phyloP scores from a whole-genome alignment of 768 basidiomycete genomes.

The Leucocoprinus leucothites region DNA sequence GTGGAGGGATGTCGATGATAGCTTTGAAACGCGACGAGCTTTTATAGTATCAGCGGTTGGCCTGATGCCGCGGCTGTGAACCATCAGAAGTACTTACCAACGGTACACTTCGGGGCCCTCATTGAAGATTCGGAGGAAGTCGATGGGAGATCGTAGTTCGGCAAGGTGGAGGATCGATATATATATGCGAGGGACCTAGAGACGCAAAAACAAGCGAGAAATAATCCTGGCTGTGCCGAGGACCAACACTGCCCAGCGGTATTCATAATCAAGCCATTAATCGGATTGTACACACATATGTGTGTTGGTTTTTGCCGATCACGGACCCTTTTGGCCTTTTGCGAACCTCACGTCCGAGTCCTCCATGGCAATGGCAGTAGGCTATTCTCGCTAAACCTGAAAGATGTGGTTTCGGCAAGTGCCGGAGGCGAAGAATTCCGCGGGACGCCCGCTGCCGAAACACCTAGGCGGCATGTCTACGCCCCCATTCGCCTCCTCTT shows the following conservation, averaged over 20 bases:
- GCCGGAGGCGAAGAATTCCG: constrained; percentile 2
- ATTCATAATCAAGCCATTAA: neutral
- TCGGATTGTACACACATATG: neutral
- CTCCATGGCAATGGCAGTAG: constrained; percentile 3
- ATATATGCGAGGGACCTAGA: neutral
- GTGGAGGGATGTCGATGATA: neutral
- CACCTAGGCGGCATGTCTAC: neutral
- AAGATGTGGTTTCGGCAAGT: neutral
- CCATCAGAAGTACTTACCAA: constrained; percentile 1
- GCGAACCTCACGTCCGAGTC: neutral
- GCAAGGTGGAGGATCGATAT: neutral
- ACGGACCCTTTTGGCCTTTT: constrained; percentile 4
- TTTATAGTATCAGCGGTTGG: neutral
- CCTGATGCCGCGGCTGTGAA: neutral
- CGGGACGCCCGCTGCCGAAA: constrained; percentile 2
- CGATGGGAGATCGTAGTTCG: neutral
- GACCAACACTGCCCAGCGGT: neutral
- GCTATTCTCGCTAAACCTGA: neutral
- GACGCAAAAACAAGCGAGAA: too few relatives aligned
- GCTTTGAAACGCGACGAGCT: constrained; percentile 1
- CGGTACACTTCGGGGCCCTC: constrained; percentile 6
- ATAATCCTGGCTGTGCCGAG: constrained; percentile 6
- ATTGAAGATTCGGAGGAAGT: neutral
- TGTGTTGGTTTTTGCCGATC: constrained; percentile 4
- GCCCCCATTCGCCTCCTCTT: neutral